Conservation (phyloP, 495 filamentous ascomycete species). For the Penicilliopsis zonata region DNA sequence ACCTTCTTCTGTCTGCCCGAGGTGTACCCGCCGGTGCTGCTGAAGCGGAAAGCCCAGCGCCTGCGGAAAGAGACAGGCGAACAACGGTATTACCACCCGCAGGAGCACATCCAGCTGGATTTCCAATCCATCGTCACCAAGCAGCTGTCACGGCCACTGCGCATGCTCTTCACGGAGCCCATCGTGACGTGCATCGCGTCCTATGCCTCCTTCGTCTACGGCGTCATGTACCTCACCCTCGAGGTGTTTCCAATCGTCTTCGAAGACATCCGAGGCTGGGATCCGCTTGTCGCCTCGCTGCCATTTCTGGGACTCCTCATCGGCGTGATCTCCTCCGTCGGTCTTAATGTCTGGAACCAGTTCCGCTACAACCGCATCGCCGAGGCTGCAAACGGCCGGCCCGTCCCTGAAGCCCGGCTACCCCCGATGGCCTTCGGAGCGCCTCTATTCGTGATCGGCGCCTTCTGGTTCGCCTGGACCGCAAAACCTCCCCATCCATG, state of each 20-base stretch:
- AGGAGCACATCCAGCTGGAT: slow-evolving; percentile 57
- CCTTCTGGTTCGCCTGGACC: slow-evolving; percentile 50
- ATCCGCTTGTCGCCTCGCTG: slow-evolving; percentile 39
- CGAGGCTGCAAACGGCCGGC: slow-evolving; percentile 32
- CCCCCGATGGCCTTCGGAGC: slow-evolving; percentile 52
- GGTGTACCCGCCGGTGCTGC: slow-evolving; percentile 44
- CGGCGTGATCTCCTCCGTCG: slow-evolving; percentile 38
- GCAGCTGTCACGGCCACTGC: slow-evolving; percentile 49
- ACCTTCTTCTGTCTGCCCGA: slow-evolving; percentile 53
- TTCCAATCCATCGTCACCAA: slow-evolving; percentile 46
- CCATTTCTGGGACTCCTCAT: slow-evolving; percentile 49
- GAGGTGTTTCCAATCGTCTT: slow-evolving; percentile 51
- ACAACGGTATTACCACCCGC: slow-evolving; percentile 53
- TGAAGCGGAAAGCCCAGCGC: slow-evolving; percentile 49
- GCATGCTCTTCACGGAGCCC: slow-evolving; percentile 41
- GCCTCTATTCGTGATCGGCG: slow-evolving; percentile 40
- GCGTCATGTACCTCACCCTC: slow-evolving; percentile 44
- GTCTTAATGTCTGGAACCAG: slow-evolving; percentile 40
- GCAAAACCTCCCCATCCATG: slow-evolving; percentile 35
- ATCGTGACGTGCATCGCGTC: slow-evolving; percentile 49
- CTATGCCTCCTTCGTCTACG: slow-evolving; percentile 47
- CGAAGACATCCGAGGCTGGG: slow-evolving; percentile 46
- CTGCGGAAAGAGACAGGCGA: slow-evolving; percentile 49
- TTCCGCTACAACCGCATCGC: slow-evolving; percentile 37
- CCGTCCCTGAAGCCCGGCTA: slow-evolving; percentile 46